phyloP scores from a whole-genome alignment of 495 filamentous ascomycete genomes.

The Penicillium daleae region DNA sequence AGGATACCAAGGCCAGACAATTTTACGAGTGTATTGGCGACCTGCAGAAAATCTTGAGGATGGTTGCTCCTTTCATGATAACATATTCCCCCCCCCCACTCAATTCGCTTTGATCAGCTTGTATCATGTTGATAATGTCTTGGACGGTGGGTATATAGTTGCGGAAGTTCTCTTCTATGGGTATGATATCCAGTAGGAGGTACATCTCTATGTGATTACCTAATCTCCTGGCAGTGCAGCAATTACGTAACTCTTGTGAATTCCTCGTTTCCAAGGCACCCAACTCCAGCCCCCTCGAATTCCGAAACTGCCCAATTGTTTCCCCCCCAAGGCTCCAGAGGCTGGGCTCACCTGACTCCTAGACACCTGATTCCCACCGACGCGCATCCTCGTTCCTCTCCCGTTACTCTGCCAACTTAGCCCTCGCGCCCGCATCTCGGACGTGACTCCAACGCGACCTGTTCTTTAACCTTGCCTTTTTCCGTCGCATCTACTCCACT shows the following conservation, averaged over 20 bases:
- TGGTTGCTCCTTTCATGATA: too few relatives aligned
- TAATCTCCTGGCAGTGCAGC: background rate
- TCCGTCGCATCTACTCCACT: conserved; percentile 4
- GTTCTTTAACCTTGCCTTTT: conserved; percentile 7
- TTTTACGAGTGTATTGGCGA: too few relatives aligned
- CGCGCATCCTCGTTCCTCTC: conserved; percentile 30
- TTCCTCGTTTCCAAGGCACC: conserved; percentile 18
- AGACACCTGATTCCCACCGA: conserved; percentile 33
- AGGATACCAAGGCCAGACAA: too few relatives aligned
- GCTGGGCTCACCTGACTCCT: conserved; percentile 19
- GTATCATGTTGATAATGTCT: too few relatives aligned
- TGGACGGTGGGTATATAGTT: too few relatives aligned
- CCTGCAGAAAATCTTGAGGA: too few relatives aligned
- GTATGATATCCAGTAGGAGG: too few relatives aligned
- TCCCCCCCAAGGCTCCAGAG: conserved; percentile 3
- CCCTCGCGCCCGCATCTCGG: conserved; percentile 26
- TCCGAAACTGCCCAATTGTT: conserved; percentile 14
- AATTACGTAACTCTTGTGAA: conserved; percentile 4
- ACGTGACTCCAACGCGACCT: conserved; percentile 23
- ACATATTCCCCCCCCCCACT: too few relatives aligned
- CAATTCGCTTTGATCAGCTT: too few relatives aligned
- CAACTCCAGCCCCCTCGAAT: conserved; percentile 36
- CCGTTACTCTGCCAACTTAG: conserved; percentile 36
- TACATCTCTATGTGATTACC: background rate
- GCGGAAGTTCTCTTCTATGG: too few relatives aligned